These are phyloP conservation scores for Clarireedia paspali DNA, from an alignment of 2,329 filamentous ascomycete species.

Conservation along the genomic window DNA sequence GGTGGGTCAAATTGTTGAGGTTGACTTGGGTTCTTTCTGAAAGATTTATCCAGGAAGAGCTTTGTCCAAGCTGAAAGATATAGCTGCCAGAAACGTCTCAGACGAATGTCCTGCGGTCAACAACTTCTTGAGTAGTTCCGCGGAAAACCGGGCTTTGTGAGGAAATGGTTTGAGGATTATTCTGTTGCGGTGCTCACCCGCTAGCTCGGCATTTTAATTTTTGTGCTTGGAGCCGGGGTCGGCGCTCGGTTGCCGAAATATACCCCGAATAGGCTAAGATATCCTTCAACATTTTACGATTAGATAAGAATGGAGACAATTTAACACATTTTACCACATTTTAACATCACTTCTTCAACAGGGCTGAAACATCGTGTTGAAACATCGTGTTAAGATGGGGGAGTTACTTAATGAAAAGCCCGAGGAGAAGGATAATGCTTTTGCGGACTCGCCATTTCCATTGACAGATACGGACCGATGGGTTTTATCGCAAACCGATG, in stretches of 20 bases:
- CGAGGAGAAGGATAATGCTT: not conserved
- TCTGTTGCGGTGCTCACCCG: no score
- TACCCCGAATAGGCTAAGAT: conserved; percentile 6
- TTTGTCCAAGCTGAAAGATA: no score
- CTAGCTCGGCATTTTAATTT: not conserved
- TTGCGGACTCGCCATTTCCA: conserved; percentile 42
- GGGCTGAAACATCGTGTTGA: conserved; percentile 5
- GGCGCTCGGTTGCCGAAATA: conserved; percentile 1
- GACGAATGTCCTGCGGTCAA: not conserved
- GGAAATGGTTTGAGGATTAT: not conserved
- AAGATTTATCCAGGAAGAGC: no score
- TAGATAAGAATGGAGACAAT: not conserved
- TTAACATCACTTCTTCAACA: conserved; percentile 3
- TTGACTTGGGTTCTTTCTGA: no score
- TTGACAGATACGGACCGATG: conserved; percentile 50
- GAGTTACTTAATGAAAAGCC: conserved; percentile 5
- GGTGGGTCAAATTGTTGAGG: conserved; percentile 16
- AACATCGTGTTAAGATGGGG: not conserved
- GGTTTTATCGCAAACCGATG: conserved; percentile 57
- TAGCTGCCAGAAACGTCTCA: not conserved
- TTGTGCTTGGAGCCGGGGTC: conserved; percentile 4
- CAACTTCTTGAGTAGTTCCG: not conserved
- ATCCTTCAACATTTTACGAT: conserved; percentile 2
- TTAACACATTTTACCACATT: not conserved
- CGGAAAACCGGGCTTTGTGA: not conserved